Evolutionary conservation across 805 yeast genomes (phyloP), one percentile per base, ranked within the genome.

Genomic region (Tetrapisispora taiwanensis): DNA sequence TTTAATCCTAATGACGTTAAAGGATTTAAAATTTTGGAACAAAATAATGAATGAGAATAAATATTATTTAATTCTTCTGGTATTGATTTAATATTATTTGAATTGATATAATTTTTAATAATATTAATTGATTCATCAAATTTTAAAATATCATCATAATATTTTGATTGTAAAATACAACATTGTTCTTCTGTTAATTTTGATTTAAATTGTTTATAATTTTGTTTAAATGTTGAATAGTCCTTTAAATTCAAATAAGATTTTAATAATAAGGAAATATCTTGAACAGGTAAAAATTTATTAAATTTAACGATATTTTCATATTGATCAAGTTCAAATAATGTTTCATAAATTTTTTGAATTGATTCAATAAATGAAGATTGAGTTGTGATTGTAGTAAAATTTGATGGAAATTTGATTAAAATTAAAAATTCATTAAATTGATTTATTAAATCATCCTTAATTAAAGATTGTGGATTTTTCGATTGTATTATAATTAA

Each of bases 341-440:
- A 34, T 18, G 43, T 42, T 27, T 50, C 47, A 43, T 58, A 62
- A 9, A 59, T 49, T 24, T 44, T 41, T 3, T 43, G 47, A 24
- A 60, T 53, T 7, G 59, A 51, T 14, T 46, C 36, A 36, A 55
- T 57, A 47, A 44, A 55, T 15, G 56, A 59, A 1, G 57, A 59
- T 44, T 59, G 65, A n/a, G 38, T 47, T 7, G 59, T 54, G 17
- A 62, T 61, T 10, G 56, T 49, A 42, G 48, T 51, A 44, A 57
- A 62, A 19, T 52, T 48, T 6, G 50, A 44, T 2, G 66, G 65
- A 36, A 62, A 62, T 20, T 51, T 53, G 8, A 58, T 48, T 13
- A 32, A 38, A 2, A 44, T 39, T 6, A 55, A 45, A 49, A 53
- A 59, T 28, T 39, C 46, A 24, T 34, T 42, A 22, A 47, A 44